Percentiles rank a stretch among this genome's conserved stretches.
phyloP scores from a whole-genome alignment of 768 basidiomycete genomes.

The Boletus fagicola region DNA sequence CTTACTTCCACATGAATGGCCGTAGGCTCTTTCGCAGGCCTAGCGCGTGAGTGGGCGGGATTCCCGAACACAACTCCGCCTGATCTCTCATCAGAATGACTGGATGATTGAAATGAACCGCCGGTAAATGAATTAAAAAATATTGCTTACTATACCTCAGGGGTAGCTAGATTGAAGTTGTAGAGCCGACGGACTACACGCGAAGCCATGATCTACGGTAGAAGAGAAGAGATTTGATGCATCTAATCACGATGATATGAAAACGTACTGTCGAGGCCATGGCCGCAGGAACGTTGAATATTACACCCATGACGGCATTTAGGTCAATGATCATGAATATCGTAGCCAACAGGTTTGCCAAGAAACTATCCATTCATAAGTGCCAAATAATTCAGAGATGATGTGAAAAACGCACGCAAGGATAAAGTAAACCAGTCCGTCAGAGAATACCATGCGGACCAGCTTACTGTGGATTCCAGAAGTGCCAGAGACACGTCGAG shows the following conservation, averaged over 20 bases:
- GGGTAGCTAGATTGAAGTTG: conserved; percentile 38
- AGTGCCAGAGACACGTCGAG: conserved; percentile 12
- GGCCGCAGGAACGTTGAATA: conserved; percentile 66
- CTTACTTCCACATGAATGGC: conserved; percentile 37
- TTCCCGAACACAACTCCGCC: conserved; percentile 18
- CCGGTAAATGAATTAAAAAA: not conserved
- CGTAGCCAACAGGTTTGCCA: conserved; percentile 42
- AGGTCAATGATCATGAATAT: conserved; percentile 65
- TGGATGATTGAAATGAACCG: conserved; percentile 4
- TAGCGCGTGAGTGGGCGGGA: conserved; percentile 15
- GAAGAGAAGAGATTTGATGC: not conserved
- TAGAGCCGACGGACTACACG: conserved; percentile 60
- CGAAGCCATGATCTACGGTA: conserved; percentile 51
- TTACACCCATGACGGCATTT: conserved; percentile 64
- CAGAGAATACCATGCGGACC: conserved; percentile 62
- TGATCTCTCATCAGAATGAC: conserved; percentile 22
- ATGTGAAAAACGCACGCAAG: conserved; percentile 51
- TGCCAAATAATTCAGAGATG: conserved; percentile 26
- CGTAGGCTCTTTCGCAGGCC: conserved; percentile 17
- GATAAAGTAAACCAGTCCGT: conserved; percentile 73
- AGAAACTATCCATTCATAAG: conserved; percentile 33
- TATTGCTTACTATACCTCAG: conserved; percentile 31
- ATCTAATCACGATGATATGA: not conserved
- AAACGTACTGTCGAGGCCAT: conserved; percentile 48
- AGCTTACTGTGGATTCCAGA: conserved; percentile 43